Conservation (phyloP, 192 early-diverging fungal genomes). For the Spizellomyces sp. region DNA sequence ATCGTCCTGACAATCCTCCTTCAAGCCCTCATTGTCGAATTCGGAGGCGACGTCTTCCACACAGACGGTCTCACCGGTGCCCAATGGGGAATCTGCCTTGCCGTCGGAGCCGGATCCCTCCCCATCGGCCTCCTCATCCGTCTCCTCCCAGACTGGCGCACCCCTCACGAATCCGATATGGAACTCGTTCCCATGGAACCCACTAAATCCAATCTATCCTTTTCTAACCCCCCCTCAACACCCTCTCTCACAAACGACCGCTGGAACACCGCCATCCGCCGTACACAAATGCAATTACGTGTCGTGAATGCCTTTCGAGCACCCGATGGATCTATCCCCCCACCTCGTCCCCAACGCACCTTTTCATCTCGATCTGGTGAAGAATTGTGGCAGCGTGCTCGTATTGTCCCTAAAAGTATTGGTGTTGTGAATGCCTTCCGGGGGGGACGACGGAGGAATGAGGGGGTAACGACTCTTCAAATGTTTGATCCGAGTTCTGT, state of each 20-base stretch:
- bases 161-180: background rate
- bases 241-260: background rate
- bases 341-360: slow-evolving; percentile 1
- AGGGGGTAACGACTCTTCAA: slow-evolving; percentile 18
- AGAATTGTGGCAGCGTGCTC: slow-evolving; percentile 37
- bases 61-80: slow-evolving; percentile 57
- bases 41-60: slow-evolving; percentile 87
- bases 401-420: slow-evolving; percentile 11
- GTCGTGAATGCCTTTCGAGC: slow-evolving; percentile 24
- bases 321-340: background rate
- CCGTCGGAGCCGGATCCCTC: slow-evolving; percentile 76
- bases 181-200: background rate
- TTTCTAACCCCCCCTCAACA: background rate
- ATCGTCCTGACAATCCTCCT: slow-evolving; percentile 71
- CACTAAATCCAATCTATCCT: background rate
- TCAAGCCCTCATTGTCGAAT: slow-evolving; percentile 88
- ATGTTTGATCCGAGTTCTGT: slow-evolving; percentile 20
- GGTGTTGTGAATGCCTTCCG: slow-evolving; percentile 45
- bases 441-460: slow-evolving; percentile 29
- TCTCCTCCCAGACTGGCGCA: slow-evolving; percentile 75
- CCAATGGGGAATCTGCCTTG: slow-evolving; percentile 85
- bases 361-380: slow-evolving; percentile 6
- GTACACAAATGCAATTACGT: slow-evolving; percentile 28
- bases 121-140: slow-evolving; percentile 85
- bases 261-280: slow-evolving; percentile 28